phyloP scores from a whole-genome alignment of 169 alveolate genomes.

The Plasmodium inui region DNA sequence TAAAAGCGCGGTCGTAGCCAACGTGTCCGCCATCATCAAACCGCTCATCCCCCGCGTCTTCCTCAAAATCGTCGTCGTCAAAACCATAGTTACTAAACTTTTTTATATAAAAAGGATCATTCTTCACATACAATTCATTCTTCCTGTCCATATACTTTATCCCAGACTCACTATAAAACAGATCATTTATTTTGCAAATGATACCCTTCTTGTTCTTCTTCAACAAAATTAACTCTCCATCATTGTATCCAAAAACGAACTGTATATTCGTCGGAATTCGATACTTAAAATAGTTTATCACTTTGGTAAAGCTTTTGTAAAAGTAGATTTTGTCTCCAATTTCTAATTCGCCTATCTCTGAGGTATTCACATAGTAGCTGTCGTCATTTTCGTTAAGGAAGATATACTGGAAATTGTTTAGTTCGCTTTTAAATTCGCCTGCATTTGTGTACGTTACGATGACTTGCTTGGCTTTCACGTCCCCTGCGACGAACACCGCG shows the following conservation, averaged over 20 bases:
- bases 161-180: constrained; percentile 52
- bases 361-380: neutral
- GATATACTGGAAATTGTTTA: constrained; percentile 21
- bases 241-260: constrained; percentile 37
- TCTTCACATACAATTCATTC: constrained; percentile 12
- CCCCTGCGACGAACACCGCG: neutral
- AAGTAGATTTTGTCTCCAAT: constrained; percentile 31
- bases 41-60: neutral
- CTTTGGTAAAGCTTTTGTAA: constrained; percentile 56
- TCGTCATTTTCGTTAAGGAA: constrained; percentile 34
- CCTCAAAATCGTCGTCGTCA: neutral
- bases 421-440: neutral
- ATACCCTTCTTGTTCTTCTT: constrained; percentile 29
- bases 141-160: constrained; percentile 10
- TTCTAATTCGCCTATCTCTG: constrained; percentile 4
- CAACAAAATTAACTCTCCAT: constrained; percentile 33
- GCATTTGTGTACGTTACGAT: constrained; percentile 1
- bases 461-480: neutral
- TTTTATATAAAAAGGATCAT: constrained; percentile 14
- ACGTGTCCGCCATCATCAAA: neutral
- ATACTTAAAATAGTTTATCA: constrained; percentile 46
- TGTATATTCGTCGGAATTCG: constrained; percentile 23
- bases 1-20: neutral
- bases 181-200: constrained; percentile 24
- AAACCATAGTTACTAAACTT: neutral